Base-by-base conservation (phyloP, 306 rosid species). In the Oemleria cerasiformis region DNA sequence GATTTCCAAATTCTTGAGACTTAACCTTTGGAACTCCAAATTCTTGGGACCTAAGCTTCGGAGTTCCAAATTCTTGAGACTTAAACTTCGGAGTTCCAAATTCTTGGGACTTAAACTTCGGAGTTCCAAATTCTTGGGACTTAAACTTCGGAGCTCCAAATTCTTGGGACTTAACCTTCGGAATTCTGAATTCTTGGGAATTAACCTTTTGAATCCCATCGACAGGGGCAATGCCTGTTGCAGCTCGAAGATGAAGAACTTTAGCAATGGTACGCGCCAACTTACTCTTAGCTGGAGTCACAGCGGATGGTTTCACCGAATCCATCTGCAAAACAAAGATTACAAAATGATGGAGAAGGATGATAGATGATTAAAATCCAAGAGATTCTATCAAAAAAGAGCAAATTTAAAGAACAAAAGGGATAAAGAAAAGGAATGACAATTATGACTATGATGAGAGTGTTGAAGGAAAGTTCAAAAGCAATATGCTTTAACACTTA, bases 171-270 rank as follows among this genome's bases (percentile, higher is more conserved):
- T 78, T 86, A 63, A 43, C 34, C 73, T 53, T 76, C 58, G 70
- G 76, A 34, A 43, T 63, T 19, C 80, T 74, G 19, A 75, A 68
- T 20, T 70, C 63, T 55, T 79, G 85, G 43, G 84, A 58, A 54
- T 82, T 82, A 58, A 61, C 84, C 73, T 80, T 89, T 75, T 72
- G 84, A 41, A 71, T 63, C 40, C 88, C 95, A 72, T 83, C 90
- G 36, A 75, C 85, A 0, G 88, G 76, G 6, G 90, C 71, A 68
- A 86, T 72, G 21, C 97, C 97, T 8, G 86, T 74, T 17, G 86
- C 67, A 21, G 81, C 79, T 40, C 84, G 85, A 15, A 88, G 79
- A 73, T 91, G 89, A 79, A 94, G 95, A 87, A 94, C 88, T 79
- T 91, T 94, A 0, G 97, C 89, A 12, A 94, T 81, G 12, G 86